Conservation (phyloP, 2,329 filamentous ascomycete species). For the Aspergillus ibericus region DNA sequence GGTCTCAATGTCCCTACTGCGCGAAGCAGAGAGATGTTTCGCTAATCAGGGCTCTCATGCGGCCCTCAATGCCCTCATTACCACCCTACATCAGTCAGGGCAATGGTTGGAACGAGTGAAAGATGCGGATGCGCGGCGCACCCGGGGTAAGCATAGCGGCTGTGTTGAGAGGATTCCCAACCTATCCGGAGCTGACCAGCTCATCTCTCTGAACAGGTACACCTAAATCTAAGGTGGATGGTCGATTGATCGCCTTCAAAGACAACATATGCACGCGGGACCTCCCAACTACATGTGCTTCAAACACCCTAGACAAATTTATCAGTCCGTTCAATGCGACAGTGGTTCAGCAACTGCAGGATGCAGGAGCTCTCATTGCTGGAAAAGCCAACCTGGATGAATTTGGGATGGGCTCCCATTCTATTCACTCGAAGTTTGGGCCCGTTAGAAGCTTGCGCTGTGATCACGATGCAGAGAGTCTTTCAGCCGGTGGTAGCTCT, state of each 20-base stretch:
- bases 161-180: background rate
- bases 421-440: slow-evolving; percentile 66
- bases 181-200: slow-evolving; percentile 6
- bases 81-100: slow-evolving; percentile 34
- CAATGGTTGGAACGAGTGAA: slow-evolving; percentile 38
- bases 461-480: slow-evolving; percentile 36
- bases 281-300: slow-evolving; percentile 80
- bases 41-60: slow-evolving; percentile 40
- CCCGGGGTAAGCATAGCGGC: slow-evolving; percentile 30
- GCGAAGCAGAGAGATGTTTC: slow-evolving; percentile 46
- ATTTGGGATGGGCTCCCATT: slow-evolving; percentile 92
- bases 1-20: slow-evolving; percentile 45
- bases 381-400: slow-evolving; percentile 94
- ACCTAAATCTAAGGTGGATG: slow-evolving; percentile 42
- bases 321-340: slow-evolving; percentile 79
- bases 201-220: slow-evolving; percentile 25
- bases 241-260: slow-evolving; percentile 64
- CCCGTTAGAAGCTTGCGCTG: slow-evolving; percentile 58
- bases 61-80: slow-evolving; percentile 44
- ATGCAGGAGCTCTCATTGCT: slow-evolving; percentile 62
- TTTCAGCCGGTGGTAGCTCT: slow-evolving; percentile 84
- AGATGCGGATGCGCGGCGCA: slow-evolving; percentile 38
- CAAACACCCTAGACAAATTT: slow-evolving; percentile 69
- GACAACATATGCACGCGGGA: slow-evolving; percentile 71
- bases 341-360: slow-evolving; percentile 67